Evolutionary conservation across 345 rosid genomes (phyloP), one percentile per base, ranked within the genome.

Genomic region (Excoecaria agallocha): DNA sequence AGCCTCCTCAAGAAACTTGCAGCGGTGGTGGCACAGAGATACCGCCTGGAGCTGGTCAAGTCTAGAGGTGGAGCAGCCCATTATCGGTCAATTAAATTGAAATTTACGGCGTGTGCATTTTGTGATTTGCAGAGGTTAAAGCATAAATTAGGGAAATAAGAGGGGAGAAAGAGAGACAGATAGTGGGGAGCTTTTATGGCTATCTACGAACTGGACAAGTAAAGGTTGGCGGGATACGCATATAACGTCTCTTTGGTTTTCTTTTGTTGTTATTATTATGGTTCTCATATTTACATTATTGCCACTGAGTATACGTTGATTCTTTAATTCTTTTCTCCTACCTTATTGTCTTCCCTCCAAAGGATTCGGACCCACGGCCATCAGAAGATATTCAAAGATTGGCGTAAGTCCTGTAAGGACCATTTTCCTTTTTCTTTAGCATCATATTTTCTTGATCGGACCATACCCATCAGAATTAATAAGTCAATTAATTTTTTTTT

Each of bases 1-100:
- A 1, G 94, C 88, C 9, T 84, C 87, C 43, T 86, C 88, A 0
- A 90, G 77, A 70, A 81, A 85, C 58, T 77, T 83, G 80, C 86
- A 87, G 46, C 94, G 90, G 78, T 85, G 81, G 10, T 89, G 91
- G 73, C 92, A 90, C 2, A 88, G 80, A 72, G 86, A 24, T 10
- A 90, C 86, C 61, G 87, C 88, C 0, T 89, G 94, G 2, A 88
- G 83, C 68, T 74, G 61, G 82, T 90, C 86, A 73, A 88, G 77
- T 59, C 83, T 88, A 0, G 94, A 84, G 81, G 81, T 77, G 79
- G 82, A 71, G 81, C 91, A 88, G 66, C 89, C 88, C 88, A 86
- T 87, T 57, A 43, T 22, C 61, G 12, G 41, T n/a, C 12, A 51
- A 6, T 60, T 24, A 43, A 45, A 43, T 8, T 16, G 20, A n/a